A percentile compares a stretch with the other conserved stretches of the same genome.
Evolutionary conservation across 2,329 filamentous ascomycete genomes (phyloP).

Genomic region (Aspergillus cejpii): DNA sequence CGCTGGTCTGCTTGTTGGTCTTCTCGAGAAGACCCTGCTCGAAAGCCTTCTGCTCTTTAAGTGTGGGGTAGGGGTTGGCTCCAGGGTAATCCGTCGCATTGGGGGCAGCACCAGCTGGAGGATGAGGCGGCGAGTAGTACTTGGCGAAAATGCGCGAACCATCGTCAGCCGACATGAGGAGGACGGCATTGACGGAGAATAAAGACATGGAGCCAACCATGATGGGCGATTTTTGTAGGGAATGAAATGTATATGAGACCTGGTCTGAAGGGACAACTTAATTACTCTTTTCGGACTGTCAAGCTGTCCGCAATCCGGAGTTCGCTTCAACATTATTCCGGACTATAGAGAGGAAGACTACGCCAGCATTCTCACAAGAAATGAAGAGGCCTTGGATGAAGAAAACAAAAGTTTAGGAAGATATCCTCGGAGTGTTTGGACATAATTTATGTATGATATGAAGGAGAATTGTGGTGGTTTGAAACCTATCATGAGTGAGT

Average conservation of each 20-base stretch:
- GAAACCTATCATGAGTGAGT: too few species aligned
- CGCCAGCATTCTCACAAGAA: slow-evolving; percentile 1
- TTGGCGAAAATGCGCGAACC: slow-evolving; percentile 88
- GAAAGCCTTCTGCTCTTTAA: slow-evolving; percentile 92
- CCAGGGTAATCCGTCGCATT: slow-evolving; percentile 54
- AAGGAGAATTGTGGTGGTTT: too few species aligned
- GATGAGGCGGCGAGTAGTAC: slow-evolving; percentile 73
- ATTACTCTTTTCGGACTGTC: slow-evolving; percentile 15
- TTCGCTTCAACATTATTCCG: slow-evolving; percentile 23
- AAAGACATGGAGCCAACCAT: slow-evolving; percentile 73
- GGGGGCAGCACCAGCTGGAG: slow-evolving; percentile 53
- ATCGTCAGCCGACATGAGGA: slow-evolving; percentile 78
- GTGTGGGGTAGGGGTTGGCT: slow-evolving; percentile 72
- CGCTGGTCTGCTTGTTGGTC: slow-evolving; percentile 88
- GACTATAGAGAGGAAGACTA: slow-evolving; percentile 1
- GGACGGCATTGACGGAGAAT: slow-evolving; percentile 68
- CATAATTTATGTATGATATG: too few species aligned
- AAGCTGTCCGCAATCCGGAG: slow-evolving; percentile 21
- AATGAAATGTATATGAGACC: not conserved
- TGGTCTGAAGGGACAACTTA: not conserved
- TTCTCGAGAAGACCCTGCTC: slow-evolving; percentile 95
- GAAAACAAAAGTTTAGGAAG: too few species aligned
- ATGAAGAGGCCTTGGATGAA: not conserved
- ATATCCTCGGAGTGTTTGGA: too few species aligned
- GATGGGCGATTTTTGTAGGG: slow-evolving; percentile 22